Conservation (phyloP, 305 asterid species). For the Petunia hybrid region DNA sequence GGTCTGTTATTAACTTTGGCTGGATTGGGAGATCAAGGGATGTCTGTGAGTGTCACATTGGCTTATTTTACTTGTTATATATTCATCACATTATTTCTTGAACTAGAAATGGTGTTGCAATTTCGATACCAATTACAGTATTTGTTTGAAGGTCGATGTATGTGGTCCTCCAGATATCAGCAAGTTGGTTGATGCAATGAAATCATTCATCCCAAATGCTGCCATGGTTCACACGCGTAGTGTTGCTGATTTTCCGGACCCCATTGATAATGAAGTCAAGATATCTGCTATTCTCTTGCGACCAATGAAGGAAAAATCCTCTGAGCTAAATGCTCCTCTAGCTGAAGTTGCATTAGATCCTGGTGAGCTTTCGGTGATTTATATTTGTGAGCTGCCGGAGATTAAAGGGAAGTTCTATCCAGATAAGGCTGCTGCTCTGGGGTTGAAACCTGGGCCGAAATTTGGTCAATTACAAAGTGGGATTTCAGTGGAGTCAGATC, state of each 20-base stretch:
- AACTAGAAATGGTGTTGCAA: conserved; percentile 22
- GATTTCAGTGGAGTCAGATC: conserved; percentile 69
- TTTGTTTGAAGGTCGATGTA: conserved; percentile 69
- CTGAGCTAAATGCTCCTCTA: not conserved
- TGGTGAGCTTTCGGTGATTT: conserved; percentile 45
- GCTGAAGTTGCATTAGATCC: conserved; percentile 35
- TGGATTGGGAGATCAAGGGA: conserved; percentile 75
- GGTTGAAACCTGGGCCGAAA: conserved; percentile 82
- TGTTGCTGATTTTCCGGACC: conserved; percentile 44
- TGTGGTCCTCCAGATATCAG: conserved; percentile 84
- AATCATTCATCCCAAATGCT: conserved; percentile 74
- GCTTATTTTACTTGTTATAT: not conserved
- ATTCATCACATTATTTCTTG: conserved; percentile 5
- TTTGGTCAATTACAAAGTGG: conserved; percentile 71
- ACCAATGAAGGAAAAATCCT: conserved; percentile 46
- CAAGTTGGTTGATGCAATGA: conserved; percentile 78
- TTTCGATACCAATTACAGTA: not conserved
- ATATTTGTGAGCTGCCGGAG: conserved; percentile 79
- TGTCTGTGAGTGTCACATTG: conserved; percentile 58
- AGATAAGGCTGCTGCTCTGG: conserved; percentile 70
- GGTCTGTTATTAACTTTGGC: conserved; percentile 88
- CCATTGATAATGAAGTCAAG: conserved; percentile 71
- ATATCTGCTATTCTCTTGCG: conserved; percentile 71
- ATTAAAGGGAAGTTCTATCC: conserved; percentile 84
- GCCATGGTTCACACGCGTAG: conserved; percentile 71